Conservation (phyloP, 2,329 filamentous ascomycete species). For the Botrytis fabae region DNA sequence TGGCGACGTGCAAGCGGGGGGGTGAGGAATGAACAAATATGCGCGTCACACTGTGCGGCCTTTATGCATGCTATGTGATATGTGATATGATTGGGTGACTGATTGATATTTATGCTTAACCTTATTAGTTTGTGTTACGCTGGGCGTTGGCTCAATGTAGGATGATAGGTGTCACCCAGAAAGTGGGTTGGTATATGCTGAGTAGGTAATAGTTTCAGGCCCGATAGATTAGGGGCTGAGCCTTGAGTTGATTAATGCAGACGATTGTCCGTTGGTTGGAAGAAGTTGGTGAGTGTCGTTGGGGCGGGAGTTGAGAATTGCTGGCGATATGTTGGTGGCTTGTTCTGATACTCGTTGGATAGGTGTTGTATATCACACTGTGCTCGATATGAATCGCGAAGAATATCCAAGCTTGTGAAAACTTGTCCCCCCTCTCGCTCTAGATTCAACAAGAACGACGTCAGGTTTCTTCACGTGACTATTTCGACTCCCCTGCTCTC, state of each 20-base stretch:
- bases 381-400: not conserved
- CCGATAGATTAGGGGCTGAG: not conserved
- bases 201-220: not conserved
- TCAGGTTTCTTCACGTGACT: not conserved
- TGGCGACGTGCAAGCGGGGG: not conserved
- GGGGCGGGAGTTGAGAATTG: not conserved
- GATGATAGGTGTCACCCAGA: not conserved
- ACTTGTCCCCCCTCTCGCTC: not conserved
- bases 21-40: not conserved
- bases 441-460: not conserved
- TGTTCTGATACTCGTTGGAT: not conserved
- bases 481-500: not conserved
- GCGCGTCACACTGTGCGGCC: not conserved
- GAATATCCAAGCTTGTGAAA: not conserved
- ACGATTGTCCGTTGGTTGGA: not conserved
- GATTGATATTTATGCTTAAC: not conserved
- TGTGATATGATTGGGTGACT: too few species aligned
- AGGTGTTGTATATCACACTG: not conserved
- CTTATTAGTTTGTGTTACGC: not conserved
- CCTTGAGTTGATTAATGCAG: not conserved
- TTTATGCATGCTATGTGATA: not conserved
- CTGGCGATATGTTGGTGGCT: not conserved
- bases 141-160: not conserved
- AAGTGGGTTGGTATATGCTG: not conserved
- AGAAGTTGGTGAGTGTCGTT: not conserved